Base-by-base conservation (phyloP, 768 basidiomycete genomes). In the Floccularia luteovirens region DNA sequence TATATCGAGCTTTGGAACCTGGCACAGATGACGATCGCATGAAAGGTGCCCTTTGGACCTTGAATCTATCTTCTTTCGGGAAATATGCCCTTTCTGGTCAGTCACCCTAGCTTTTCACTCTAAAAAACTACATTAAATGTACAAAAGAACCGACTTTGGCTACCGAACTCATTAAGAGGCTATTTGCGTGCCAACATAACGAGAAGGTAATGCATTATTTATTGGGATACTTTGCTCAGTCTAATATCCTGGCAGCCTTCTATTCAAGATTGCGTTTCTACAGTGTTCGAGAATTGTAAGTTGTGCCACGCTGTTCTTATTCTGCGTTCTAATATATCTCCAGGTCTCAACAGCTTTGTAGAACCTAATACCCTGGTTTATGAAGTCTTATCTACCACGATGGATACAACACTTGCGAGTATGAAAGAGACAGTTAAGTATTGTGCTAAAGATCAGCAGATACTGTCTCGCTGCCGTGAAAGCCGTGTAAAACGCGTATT, bases 21-120 rank as follows among this genome's bases (percentile, higher is more conserved):
- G 87, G 82, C 2, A 72, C 71, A 14, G 89, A 92, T 27, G 87
- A 88, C 49, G 88, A 90, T 55, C 73, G 84, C n/a, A 88, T 91
- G 80, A 93, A 96, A 63, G 91, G 91, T 7, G 86, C 88, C 2
- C 59, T 91, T 14, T 90, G 87, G 77, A 80, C 82, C 3, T 54
- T 90, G 22, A 81, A 85, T 51, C 64, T 69, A 6, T 65, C 78
- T 7, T 66, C 68, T 3, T 79, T 90, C 46, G 81, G 84, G 39
- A 69, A 65, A 54, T 75, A 72, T 55, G 74, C 72, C 1, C 59
- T 70, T 8, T 58, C 63, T 41, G 72, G 72, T 73, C 44, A 38
- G 62, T 49, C 6, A 14, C 0, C 13, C 28, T 7, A 8, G 19
- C 24, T 21, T 21, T 16, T n/a, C n/a, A n/a, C n/a, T 37, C 17